Evolutionary conservation across 2,329 filamentous ascomycete species (phyloP).

Genomic region (Tolypocladium ovalisporum): DNA sequence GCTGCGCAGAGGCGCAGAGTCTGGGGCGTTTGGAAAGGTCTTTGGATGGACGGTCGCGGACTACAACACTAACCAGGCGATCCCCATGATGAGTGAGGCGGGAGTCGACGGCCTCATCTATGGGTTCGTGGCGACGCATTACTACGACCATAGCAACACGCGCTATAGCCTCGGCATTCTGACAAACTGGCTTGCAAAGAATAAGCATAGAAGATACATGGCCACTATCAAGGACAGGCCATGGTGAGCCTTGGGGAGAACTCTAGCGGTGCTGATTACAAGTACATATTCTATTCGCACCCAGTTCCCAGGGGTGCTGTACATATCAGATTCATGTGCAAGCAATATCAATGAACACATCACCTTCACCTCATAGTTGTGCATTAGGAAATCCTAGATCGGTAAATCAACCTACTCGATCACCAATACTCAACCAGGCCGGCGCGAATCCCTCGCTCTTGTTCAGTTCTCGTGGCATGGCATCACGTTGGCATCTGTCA

Average conservation of each 20-base stretch:
- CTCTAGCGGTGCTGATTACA: neutral
- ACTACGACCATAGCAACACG: neutral
- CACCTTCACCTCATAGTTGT: no score
- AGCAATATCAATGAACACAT: no score
- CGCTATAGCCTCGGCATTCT: neutral
- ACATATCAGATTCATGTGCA: neutral
- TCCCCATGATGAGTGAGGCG: neutral
- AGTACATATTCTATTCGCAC: neutral
- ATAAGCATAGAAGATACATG: neutral
- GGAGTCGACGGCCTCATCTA: constrained; percentile 4
- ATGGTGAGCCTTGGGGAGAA: neutral
- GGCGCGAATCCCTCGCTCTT: no score
- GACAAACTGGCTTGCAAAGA: neutral
- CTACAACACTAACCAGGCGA: neutral
- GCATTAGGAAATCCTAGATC: no score
- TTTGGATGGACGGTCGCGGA: constrained; percentile 1
- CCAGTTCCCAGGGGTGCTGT: neutral
- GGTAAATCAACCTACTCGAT: no score
- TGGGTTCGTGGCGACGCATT: neutral
- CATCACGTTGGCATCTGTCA: no score
- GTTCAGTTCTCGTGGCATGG: no score
- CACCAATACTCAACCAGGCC: no score
- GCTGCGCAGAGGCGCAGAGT: neutral
- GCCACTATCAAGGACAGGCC: neutral
- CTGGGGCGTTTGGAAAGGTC: neutral